Conservation (phyloP, 345 rosid genomes). For the Gossypium sturtianum region DNA sequence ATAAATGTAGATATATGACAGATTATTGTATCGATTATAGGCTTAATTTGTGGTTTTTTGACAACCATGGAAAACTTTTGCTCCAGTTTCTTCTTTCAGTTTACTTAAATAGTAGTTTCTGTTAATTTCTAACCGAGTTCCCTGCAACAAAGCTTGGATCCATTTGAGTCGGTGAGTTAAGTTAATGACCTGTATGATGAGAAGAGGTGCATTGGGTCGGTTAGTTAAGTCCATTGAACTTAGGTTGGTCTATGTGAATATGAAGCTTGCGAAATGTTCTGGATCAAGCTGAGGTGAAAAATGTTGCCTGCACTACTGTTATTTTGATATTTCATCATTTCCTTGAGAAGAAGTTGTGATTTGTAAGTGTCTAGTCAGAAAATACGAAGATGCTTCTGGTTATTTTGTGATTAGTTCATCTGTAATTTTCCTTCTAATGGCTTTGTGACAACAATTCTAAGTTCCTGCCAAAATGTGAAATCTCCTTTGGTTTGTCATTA, state of each 20-base stretch:
- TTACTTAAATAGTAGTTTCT: not conserved
- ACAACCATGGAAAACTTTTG: not conserved
- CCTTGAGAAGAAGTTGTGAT: not conserved
- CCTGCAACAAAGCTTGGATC: not conserved
- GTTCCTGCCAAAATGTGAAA: not conserved
- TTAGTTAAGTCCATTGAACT: not conserved
- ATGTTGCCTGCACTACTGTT: not conserved
- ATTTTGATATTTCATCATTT: not conserved
- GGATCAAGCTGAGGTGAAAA: not conserved
- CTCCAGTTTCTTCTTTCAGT: not conserved
- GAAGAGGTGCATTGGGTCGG: not conserved
- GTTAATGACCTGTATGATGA: not conserved
- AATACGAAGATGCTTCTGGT: not conserved
- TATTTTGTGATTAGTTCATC: not conserved
- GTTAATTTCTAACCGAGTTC: not conserved
- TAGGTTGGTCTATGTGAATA: not conserved
- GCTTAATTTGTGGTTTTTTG: not conserved
- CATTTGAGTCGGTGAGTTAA: not conserved
- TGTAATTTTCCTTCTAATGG: slow-evolving; percentile 1
- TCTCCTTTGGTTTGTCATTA: not conserved
- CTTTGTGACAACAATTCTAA: not conserved
- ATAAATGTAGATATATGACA: not conserved
- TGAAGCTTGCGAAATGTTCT: not conserved
- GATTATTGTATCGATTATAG: not conserved
- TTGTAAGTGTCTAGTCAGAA: not conserved